A percentile compares a stretch with the other conserved stretches of the same genome.
phyloP scores from a whole-genome alignment of 345 rosid genomes.

The Eutrema heterophyllum region DNA sequence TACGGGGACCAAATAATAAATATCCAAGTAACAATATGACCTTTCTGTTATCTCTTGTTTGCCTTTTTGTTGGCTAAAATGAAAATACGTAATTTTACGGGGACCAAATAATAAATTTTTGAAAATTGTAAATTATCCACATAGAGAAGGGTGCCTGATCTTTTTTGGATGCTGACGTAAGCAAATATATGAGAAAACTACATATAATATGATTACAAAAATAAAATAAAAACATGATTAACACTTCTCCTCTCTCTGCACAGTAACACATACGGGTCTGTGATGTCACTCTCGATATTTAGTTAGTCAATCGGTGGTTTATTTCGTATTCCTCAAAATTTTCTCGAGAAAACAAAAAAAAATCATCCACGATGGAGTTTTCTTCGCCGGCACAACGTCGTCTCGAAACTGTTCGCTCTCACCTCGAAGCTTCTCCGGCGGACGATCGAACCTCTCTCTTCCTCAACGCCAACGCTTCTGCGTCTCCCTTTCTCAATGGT shows the following conservation, averaged over 20 bases:
- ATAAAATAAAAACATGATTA: no score
- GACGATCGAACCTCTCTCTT: constrained; percentile 28
- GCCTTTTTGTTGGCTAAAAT: no score
- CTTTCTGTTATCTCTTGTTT: no score
- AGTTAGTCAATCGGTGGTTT: not conserved
- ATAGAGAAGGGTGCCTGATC: constrained; percentile 18
- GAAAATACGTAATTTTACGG: not conserved
- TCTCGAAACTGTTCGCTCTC: constrained; percentile 51
- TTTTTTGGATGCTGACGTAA: constrained; percentile 5
- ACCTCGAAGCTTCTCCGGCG: constrained; percentile 38
- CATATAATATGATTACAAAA: not conserved
- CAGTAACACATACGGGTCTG: no score
- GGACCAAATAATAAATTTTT: not conserved
- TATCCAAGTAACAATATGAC: no score
- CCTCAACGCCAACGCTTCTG: constrained; percentile 5
- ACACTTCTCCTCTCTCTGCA: not conserved
- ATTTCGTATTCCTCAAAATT: not conserved
- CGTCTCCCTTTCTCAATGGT: constrained; percentile 41
- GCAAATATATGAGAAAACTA: not conserved
- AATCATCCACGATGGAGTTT: constrained; percentile 9
- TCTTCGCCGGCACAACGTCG: constrained; percentile 57
- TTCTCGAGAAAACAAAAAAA: not conserved
- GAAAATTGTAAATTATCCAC: constrained; percentile 18
- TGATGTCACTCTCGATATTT: not conserved
- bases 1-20: not conserved